Percentiles rank a stretch among this genome's conserved stretches.
Conservation (phyloP, 495 filamentous ascomycete genomes). For the Patellaria atrata region DNA sequence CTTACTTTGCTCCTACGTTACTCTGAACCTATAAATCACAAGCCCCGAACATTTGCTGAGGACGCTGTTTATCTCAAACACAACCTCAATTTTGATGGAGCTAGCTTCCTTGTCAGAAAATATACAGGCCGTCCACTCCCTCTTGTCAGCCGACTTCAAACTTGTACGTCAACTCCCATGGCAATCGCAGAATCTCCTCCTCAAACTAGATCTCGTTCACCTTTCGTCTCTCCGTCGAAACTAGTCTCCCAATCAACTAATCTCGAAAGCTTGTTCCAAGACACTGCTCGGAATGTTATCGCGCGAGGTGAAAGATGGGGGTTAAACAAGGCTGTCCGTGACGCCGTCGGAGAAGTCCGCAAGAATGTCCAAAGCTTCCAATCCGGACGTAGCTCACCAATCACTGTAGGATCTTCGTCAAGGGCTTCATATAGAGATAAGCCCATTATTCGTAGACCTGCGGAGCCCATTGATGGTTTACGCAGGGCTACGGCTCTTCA, state of each 20-base stretch:
- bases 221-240: slow-evolving; percentile 40
- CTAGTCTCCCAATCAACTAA: slow-evolving; percentile 36
- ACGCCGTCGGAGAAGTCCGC: slow-evolving; percentile 72
- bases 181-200: slow-evolving; percentile 22
- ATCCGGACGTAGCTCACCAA: slow-evolving; percentile 23
- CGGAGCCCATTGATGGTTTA: slow-evolving; percentile 1
- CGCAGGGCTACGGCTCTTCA: slow-evolving; percentile 38
- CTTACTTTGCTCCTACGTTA: slow-evolving; percentile 74
- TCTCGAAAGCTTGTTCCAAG: slow-evolving; percentile 68
- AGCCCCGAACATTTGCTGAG: slow-evolving; percentile 65
- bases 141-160: slow-evolving; percentile 7
- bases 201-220: slow-evolving; percentile 29
- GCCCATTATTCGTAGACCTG: slow-evolving; percentile 5
- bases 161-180: slow-evolving; percentile 9
- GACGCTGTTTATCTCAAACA: slow-evolving; percentile 78
- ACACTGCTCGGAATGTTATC: slow-evolving; percentile 71
- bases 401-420: slow-evolving; percentile 20
- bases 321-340: slow-evolving; percentile 78
- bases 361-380: slow-evolving; percentile 55
- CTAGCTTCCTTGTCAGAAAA: slow-evolving; percentile 60
- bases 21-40: slow-evolving; percentile 44
- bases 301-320: slow-evolving; percentile 74
- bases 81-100: slow-evolving; percentile 59
- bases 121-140: slow-evolving; percentile 46
- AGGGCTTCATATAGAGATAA: slow-evolving; percentile 10